phyloP scores from a whole-genome alignment of 257 asterid species.

The Nicotiana otophora region DNA sequence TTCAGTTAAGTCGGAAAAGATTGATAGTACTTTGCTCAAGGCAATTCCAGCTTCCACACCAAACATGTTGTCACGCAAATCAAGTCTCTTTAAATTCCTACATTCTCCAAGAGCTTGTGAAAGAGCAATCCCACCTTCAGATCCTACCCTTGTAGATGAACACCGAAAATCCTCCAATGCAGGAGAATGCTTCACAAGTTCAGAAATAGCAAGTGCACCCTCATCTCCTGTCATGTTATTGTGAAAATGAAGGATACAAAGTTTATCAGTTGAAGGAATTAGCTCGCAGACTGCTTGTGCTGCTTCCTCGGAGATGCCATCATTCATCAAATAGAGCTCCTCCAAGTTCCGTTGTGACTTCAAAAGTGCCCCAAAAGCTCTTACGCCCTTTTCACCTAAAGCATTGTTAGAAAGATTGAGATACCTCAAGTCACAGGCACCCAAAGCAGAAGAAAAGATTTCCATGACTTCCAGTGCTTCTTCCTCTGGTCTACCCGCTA shows the following conservation, averaged over 20 bases:
- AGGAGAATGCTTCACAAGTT: constrained; percentile 51
- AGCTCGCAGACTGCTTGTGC: constrained; percentile 67
- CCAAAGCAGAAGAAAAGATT: constrained; percentile 65
- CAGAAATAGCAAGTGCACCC: constrained; percentile 78
- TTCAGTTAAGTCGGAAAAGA: constrained; percentile 52
- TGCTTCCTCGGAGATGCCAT: constrained; percentile 91
- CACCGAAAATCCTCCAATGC: constrained; percentile 74
- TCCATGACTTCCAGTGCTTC: constrained; percentile 94
- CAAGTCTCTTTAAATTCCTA: constrained; percentile 59
- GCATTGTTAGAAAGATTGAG: constrained; percentile 86
- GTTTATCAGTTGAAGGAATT: constrained; percentile 67
- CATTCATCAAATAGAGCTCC: constrained; percentile 82
- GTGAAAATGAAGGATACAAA: constrained; percentile 71
- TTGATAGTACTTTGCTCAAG: constrained; percentile 46
- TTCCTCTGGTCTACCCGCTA: constrained; percentile 76
- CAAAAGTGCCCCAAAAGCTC: constrained; percentile 71
- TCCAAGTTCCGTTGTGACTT: constrained; percentile 66
- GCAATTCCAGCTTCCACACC: constrained; percentile 75
- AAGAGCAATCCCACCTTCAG: constrained; percentile 77
- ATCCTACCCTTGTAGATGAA: constrained; percentile 78
- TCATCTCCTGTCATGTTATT: constrained; percentile 94
- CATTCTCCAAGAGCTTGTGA: constrained; percentile 64
- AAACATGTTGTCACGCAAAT: constrained; percentile 87
- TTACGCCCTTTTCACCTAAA: constrained; percentile 84
- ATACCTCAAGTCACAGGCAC: constrained; percentile 55